Evolutionary conservation across 176 grass and related monocot genomes (phyloP).

Genomic region (Hordeum marinum): DNA sequence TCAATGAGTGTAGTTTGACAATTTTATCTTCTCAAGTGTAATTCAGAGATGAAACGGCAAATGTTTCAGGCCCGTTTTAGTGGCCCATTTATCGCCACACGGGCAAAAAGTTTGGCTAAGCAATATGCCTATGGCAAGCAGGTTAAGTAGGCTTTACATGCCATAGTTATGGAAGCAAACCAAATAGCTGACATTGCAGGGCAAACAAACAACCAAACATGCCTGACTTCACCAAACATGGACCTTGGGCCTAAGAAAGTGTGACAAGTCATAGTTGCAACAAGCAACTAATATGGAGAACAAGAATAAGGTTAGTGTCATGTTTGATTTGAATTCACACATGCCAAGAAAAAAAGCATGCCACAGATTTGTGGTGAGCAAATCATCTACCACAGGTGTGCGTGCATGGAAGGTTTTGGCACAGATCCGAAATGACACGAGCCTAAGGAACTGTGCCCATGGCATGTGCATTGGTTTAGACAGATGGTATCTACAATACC

Average conservation of each 20-base stretch:
- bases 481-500: not conserved
- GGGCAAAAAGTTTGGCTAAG: not conserved
- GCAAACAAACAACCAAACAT: not conserved
- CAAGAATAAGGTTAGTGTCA: not conserved
- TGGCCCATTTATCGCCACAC: not conserved
- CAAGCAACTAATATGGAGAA: not conserved
- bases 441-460: not conserved
- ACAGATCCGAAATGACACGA: not conserved
- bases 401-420: not conserved
- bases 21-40: not conserved
- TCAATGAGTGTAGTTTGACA: not conserved
- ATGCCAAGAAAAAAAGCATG: not conserved
- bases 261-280: not conserved
- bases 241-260: not conserved
- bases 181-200: not conserved
- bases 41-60: not conserved
- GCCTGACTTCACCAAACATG: not conserved
- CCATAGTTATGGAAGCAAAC: not conserved
- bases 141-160: not conserved
- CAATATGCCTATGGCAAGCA: not conserved
- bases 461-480: not conserved
- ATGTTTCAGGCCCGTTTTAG: not conserved
- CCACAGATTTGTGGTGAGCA: not conserved
- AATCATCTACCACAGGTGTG: not conserved
- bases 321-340: not conserved